Percentiles rank a stretch among this genome's conserved stretches.
Evolutionary conservation across 2,329 filamentous ascomycete genomes (phyloP).

Genomic region (Pestalotiopsis sp.): DNA sequence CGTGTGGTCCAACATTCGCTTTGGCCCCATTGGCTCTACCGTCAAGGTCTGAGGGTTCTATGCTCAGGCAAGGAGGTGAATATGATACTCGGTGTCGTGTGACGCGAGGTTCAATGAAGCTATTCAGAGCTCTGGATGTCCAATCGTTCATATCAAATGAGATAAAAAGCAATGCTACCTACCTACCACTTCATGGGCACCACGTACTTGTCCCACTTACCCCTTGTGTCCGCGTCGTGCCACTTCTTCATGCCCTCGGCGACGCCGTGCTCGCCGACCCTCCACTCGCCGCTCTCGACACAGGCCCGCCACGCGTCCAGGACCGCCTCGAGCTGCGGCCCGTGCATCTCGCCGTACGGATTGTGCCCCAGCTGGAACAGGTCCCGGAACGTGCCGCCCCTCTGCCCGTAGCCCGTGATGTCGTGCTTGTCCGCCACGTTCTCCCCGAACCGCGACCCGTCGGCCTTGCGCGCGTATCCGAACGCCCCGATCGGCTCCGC

Average conservation of each 20-base stretch:
- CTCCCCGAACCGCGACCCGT: conserved; percentile 5
- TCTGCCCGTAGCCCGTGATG: not conserved
- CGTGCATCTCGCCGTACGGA: not conserved
- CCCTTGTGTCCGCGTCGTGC: not conserved
- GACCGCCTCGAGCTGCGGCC: not conserved
- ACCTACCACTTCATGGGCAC: not conserved
- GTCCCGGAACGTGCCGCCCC: not conserved
- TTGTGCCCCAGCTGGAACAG: conserved; percentile 7
- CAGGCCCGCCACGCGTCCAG: not conserved
- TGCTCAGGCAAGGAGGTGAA: not conserved
- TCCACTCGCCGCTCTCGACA: conserved; percentile 4
- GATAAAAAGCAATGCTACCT: not conserved
- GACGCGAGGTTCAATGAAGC: not conserved
- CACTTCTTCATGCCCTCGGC: not conserved
- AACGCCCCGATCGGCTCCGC: not conserved
- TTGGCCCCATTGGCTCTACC: conserved; percentile 8
- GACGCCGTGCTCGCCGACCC: not conserved
- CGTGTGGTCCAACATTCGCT: conserved; percentile 11
- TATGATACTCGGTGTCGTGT: not conserved
- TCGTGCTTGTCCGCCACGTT: not conserved
- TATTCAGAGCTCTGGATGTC: not conserved
- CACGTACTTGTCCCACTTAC: conserved; percentile 1
- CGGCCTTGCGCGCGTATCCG: not conserved
- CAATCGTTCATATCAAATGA: not conserved
- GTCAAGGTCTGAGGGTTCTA: not conserved